Base-by-base conservation (phyloP, 2,329 filamentous ascomycete genomes). In the Fusarium nurragi region DNA sequence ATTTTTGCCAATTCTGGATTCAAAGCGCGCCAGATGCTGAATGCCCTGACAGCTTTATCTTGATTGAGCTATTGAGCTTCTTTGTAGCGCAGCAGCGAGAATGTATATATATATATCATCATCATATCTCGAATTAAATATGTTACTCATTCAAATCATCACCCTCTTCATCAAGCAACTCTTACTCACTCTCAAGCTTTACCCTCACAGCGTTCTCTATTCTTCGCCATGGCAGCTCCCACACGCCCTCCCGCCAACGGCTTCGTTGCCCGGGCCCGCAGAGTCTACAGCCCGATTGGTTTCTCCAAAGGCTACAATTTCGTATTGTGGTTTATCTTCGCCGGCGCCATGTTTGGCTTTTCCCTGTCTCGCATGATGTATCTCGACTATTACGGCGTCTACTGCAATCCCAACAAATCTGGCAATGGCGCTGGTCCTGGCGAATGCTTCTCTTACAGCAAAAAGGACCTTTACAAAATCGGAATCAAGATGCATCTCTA, bases 281-380 rank as follows among this genome's bases (percentile, higher is more conserved):
- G 50, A 19, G 14, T 83, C 16, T 83, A 83, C 71, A 75, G 77
- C 28, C 76, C 79, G 4, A 59, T 88, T n/a, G 86, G 86, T 37
- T 88, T 88, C 75, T 87, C 73, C 3, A 64, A 64, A 50, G 54
- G 54, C n/a, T 64, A 64, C 22, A 64, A 64, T 22, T 86, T 88
- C 60, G 58, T 77, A 34, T 75, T 88, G 2, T 88, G 80, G 71
- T 75, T 81, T 61, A 75, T 85, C 41, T 81, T 83, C 44, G 74
- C 70, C 26, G 81, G 81, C 0, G 76, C 77, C 7, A 74, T 68
- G 21, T 36, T 61, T 3, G 66, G 65, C 11, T 68, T 68, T 3
- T 36, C 62, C 1, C 51, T 68, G 4, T 49, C 65, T 2, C 58
- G 58, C 2, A 54, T 68, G 39, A 63, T 64, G 48, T 64, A 79